A percentile compares a stretch with the other conserved stretches of the same genome.
Evolutionary conservation across 768 basidiomycete genomes (phyloP).

Genomic region (Trametes cingulata): DNA sequence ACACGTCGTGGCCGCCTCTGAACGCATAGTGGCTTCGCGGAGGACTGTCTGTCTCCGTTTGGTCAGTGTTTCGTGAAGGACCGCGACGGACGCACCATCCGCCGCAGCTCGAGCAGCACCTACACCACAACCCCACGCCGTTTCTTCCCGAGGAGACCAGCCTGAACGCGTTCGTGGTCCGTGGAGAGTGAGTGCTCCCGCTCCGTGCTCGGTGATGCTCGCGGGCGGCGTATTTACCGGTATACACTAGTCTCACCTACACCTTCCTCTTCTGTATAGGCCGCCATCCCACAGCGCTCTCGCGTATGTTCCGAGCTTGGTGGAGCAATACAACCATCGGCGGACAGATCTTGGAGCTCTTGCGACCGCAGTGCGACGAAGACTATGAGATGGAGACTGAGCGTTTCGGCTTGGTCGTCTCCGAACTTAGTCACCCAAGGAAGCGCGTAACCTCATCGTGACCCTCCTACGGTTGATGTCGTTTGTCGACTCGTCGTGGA

Average conservation of each 20-base stretch:
- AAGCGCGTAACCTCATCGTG: background rate
- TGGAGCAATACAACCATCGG: background rate
- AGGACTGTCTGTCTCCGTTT: background rate
- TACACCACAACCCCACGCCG: background rate
- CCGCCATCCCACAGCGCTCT: background rate
- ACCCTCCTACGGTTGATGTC: background rate
- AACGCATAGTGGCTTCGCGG: background rate
- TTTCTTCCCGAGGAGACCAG: background rate
- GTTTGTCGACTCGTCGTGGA: background rate
- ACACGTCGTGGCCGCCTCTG: background rate
- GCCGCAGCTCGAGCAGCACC: background rate
- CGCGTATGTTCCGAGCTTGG: background rate
- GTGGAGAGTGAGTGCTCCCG: constrained; percentile 1
- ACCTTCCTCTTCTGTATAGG: background rate
- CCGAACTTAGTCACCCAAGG: background rate
- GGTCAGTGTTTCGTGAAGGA: background rate
- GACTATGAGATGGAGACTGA: background rate
- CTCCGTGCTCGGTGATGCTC: background rate
- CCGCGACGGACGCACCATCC: background rate
- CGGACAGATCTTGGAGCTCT: background rate
- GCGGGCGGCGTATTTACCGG: background rate
- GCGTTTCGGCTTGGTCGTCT: background rate
- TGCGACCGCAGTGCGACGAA: background rate
- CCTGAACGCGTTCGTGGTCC: background rate
- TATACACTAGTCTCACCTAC: background rate